These are phyloP conservation scores for Acer saccharum DNA, from an alignment of 345 rosid species.

Conservation along the genomic window DNA sequence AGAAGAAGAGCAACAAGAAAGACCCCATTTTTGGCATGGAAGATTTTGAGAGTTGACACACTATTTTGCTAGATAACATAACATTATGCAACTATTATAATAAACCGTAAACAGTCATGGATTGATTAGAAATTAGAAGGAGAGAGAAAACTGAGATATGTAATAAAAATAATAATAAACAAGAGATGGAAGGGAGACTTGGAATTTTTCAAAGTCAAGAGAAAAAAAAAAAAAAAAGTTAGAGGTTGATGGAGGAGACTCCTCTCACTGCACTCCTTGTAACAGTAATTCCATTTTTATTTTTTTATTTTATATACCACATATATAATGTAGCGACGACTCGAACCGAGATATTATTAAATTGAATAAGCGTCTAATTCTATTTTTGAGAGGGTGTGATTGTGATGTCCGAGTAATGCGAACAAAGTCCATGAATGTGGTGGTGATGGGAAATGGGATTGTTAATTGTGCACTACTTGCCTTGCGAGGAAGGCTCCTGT, in stretches of 20 bases:
- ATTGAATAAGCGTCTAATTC: too few species aligned
- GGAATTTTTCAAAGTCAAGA: constrained; percentile 14
- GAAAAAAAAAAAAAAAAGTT: neutral
- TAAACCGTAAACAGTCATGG: neutral
- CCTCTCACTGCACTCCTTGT: too few species aligned
- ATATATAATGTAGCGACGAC: too few species aligned
- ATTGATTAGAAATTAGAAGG: neutral
- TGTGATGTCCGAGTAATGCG: too few species aligned
- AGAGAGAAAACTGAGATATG: neutral
- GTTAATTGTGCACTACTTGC: too few species aligned
- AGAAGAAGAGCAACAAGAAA: constrained; percentile 10
- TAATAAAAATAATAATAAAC: too few species aligned
- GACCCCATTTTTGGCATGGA: constrained; percentile 8
- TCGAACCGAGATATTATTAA: too few species aligned
- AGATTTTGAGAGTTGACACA: neutral
- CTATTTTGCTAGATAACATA: neutral
- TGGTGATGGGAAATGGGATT: too few species aligned
- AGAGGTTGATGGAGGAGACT: neutral
- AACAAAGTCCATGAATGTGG: neutral
- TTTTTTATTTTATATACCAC: too few species aligned
- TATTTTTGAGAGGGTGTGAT: too few species aligned
- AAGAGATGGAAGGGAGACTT: neutral
- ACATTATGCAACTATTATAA: neutral
- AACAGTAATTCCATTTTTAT: too few species aligned
- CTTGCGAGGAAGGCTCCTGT: too few species aligned